Base-by-base conservation (phyloP, 495 filamentous ascomycete species). In the Penicillium chermesinum region DNA sequence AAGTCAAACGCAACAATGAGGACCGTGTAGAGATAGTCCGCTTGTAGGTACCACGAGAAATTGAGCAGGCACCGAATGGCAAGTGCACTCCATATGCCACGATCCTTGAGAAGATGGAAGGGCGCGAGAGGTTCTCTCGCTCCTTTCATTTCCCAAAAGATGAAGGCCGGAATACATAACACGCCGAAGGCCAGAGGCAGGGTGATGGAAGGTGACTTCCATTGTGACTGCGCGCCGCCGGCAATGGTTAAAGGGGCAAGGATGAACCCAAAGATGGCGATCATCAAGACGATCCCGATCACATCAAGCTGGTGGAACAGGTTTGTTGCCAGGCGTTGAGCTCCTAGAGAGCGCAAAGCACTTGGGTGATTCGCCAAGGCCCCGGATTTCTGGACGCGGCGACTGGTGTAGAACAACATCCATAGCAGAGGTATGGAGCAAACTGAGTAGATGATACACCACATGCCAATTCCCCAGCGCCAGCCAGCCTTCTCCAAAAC, bases 401-500 rank as follows among this genome's bases (percentile, higher is more conserved):
- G 41, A n/a, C 25, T 44, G 14, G 42, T 44, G 17, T 35, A 33
- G 9, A 32, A 44, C 34, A 51, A 21, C 2, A 22, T 51, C 18
- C 34, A 37, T 0, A 51, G 33, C 13, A 51, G 41, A 34, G 48
- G 48, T 14, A 45, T 8, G 5, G 41, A 44, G 15, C 35, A 34
- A 15, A 51, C 22, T 0, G 35, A 14, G 18, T 45, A 51, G 1
- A 51, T 51, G 16, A 51, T 40, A n/a, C 41, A 39, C 48, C 48
- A 51, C 48, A 51, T 51, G 22, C 48, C 48, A 12, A 51, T 45
- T 12, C 48, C 48, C 48, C 48, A 51, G 7, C 41, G 21, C 48
- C 48, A 51, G 7, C 25, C 25, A 6, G 41, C 39, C 5, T 14
- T 36, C 7, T 20, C 20, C 5, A 51, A 14, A 38, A 51, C 48